Base-by-base conservation (phyloP, 805 yeast genomes). In the Zygoascus flipseniorum region DNA sequence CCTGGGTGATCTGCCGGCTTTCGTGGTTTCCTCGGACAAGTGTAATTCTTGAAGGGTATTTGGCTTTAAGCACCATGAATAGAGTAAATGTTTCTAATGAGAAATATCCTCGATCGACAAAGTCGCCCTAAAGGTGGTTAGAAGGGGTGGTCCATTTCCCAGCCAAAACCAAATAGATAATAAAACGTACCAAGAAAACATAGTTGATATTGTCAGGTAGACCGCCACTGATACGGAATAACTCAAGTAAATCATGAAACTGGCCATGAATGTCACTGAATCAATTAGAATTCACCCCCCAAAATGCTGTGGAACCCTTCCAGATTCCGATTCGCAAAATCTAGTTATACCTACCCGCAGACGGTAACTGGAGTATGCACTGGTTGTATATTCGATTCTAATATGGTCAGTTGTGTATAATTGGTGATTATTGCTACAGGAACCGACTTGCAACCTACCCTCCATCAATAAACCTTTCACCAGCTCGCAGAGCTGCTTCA, bases 11-110 rank as follows among this genome's bases (percentile, higher is more conserved):
- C 66, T 93, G 99, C 62, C 99, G 78, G 4, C 93, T 83, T 71
- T 92, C 99, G 72, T 92, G 99, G 69, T 92, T 92, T n/a, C 99
- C 99, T 62, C 99, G 77, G 13, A 92, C 97, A 52, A 92, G 76
- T 0, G 98, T 93, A 57, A 93, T 81, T 62, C 89, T 76, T 54
- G 80, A 78, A 44, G 98, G 95, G 63, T 82, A 87, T 57, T 86
- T 85, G 18, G 89, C 97, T 69, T 92, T 92, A 54, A 92, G 76
- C 58, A 92, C 89, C 97, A 92, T 89, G 61, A 92, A 75, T 58
- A 93, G 72, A 5, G 98, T 92, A 71, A 92, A 90, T 0, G 98
- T 92, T 65, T 92, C 99, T 56, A 92, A 74, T 48, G 93, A 83
- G 70, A 92, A 92, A 69, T 89, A 93, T n/a, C 99, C 99, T 67